Conservation (phyloP, 345 rosid species). For the Brassica nigra region DNA sequence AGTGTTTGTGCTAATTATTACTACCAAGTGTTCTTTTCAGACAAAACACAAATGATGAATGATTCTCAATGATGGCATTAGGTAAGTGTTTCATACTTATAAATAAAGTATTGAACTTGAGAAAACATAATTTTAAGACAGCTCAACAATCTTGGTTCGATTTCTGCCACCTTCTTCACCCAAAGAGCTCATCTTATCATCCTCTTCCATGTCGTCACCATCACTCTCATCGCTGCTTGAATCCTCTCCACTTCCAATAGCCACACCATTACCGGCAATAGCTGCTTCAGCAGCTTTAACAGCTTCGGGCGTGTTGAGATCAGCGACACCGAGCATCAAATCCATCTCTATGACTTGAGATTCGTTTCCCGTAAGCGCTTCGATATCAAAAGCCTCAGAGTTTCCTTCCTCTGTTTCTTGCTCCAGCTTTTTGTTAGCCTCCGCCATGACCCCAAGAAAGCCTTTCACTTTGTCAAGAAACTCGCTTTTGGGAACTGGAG, state of each 20-base stretch:
- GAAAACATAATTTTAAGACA: neutral
- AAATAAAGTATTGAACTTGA: conserved; percentile 2
- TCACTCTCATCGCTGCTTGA: conserved; percentile 45
- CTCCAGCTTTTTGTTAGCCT: conserved; percentile 66
- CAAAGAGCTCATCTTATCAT: neutral
- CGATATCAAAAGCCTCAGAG: conserved; percentile 62
- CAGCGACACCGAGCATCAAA: conserved; percentile 86
- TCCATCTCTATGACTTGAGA: conserved; percentile 81
- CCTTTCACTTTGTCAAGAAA: conserved; percentile 72
- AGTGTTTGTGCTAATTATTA: neutral
- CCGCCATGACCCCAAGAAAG: conserved; percentile 68
- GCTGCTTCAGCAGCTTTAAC: conserved; percentile 83
- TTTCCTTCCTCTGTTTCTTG: conserved; percentile 68
- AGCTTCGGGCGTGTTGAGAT: conserved; percentile 89
- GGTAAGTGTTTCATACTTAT: neutral
- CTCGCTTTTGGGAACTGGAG: conserved; percentile 61
- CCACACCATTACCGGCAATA: conserved; percentile 39
- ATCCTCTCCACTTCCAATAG: conserved; percentile 41
- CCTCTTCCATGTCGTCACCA: neutral
- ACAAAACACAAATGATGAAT: neutral
- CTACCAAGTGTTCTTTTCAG: neutral
- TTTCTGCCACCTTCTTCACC: conserved; percentile 19
- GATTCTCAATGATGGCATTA: neutral
- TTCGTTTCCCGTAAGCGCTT: conserved; percentile 68
- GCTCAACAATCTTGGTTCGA: conserved; percentile 30